These are phyloP conservation scores for Coemansia sp. DNA, from an alignment of 192 early-diverging fungal genomes.

Conservation along the genomic window DNA sequence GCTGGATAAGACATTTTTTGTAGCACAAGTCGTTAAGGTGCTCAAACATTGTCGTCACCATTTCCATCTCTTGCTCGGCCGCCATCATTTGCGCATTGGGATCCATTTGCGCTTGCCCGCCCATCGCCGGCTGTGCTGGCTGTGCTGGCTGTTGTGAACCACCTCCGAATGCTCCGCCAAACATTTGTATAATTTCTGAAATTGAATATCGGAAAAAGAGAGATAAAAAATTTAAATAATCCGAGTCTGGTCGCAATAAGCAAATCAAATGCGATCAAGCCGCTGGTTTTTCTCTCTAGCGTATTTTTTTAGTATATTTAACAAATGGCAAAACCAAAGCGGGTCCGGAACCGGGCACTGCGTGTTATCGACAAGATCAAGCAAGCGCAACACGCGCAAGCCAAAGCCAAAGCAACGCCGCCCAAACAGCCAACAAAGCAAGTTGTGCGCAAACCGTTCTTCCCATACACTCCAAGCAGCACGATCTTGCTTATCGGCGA, in stretches of 20 bases:
- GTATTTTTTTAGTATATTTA: not conserved
- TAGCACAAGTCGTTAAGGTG: conserved; percentile 78
- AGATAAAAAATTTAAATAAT: conserved; percentile 8
- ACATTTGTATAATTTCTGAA: conserved; percentile 21
- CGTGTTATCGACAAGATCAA: not conserved
- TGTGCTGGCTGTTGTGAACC: conserved; percentile 21
- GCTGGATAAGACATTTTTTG: conserved; percentile 79
- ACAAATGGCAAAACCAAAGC: not conserved
- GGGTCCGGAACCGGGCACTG: not conserved
- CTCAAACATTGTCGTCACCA: conserved; percentile 78
- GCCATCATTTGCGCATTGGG: conserved; percentile 48
- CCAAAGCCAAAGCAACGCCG: not conserved
- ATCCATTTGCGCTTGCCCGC: conserved; percentile 36
- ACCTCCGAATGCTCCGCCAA: conserved; percentile 49
- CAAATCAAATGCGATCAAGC: not conserved
- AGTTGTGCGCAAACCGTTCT: conserved; percentile 1
- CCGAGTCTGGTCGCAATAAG: not conserved
- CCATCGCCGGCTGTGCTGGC: conserved; percentile 11
- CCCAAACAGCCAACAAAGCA: not conserved
- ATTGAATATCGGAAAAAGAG: conserved; percentile 4
- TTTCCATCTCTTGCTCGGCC: conserved; percentile 82
- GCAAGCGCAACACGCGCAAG: not conserved
- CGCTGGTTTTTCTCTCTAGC: not conserved
- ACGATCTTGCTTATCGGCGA: conserved; percentile 78
- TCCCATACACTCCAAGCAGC: conserved; percentile 60